These are phyloP conservation scores for Graphilbum fragrans DNA, from an alignment of 2,329 filamentous ascomycete species.

Conservation along the genomic window DNA sequence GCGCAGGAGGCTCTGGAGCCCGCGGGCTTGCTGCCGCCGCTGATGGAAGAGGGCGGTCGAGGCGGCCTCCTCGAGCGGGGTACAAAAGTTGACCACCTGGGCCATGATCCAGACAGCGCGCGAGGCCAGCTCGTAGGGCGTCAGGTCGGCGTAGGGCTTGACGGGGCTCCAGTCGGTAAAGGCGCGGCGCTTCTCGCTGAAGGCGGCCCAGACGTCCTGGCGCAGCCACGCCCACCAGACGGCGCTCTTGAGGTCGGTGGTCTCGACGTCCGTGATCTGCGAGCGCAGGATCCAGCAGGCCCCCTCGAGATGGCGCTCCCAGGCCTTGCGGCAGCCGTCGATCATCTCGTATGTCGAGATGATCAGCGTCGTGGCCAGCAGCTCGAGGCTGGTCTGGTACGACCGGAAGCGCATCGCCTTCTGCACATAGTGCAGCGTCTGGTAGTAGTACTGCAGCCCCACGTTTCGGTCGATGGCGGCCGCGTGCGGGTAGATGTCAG, in stretches of 20 bases:
- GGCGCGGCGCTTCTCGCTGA: constrained; percentile 31
- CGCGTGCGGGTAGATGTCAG: background rate
- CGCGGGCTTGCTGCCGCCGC: background rate
- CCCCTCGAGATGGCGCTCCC: constrained; percentile 51
- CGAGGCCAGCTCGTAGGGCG: background rate
- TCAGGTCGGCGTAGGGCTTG: background rate
- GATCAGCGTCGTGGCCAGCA: constrained; percentile 45
- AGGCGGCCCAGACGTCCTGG: constrained; percentile 55
- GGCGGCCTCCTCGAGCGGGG: background rate
- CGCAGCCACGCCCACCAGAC: constrained; percentile 56
- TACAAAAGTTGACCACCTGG: background rate
- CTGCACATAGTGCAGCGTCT: constrained; percentile 49
- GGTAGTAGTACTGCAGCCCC: constrained; percentile 44
- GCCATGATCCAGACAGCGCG: background rate
- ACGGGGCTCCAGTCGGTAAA: background rate
- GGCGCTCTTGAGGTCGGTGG: constrained; percentile 35
- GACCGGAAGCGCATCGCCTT: constrained; percentile 44
- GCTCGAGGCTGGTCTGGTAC: constrained; percentile 44
- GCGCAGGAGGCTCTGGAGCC: background rate
- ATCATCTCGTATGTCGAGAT: constrained; percentile 56
- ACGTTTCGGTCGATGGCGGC: background rate
- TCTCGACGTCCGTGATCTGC: constrained; percentile 45
- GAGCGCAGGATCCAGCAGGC: constrained; percentile 54
- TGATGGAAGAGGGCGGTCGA: background rate
- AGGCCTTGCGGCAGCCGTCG: constrained; percentile 23